These are phyloP conservation scores for Metschnikowia koreensis DNA, from an alignment of 805 yeast species.

Conservation along the genomic window DNA sequence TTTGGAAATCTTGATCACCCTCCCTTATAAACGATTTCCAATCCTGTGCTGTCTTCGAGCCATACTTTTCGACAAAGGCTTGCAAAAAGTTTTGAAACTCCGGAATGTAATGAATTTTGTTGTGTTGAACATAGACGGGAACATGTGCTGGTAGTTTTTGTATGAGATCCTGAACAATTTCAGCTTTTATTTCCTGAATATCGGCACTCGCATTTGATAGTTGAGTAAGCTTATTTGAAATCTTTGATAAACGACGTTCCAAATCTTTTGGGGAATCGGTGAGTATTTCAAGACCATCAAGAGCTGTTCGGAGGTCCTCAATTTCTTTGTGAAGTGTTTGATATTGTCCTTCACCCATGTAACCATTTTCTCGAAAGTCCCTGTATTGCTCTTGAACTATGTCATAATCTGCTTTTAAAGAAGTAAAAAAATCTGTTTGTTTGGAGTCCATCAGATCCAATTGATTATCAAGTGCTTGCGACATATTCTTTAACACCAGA, in stretches of 20 bases:
- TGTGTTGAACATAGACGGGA: slow-evolving; percentile 33
- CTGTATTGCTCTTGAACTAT: slow-evolving; percentile 15
- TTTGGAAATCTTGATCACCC: slow-evolving; percentile 21
- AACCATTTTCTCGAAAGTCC: slow-evolving; percentile 3
- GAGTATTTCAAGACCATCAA: slow-evolving; percentile 11
- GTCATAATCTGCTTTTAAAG: slow-evolving; percentile 20
- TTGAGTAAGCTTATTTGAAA: slow-evolving; percentile 17
- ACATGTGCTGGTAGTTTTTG: slow-evolving; percentile 28
- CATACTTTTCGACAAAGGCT: slow-evolving; percentile 31
- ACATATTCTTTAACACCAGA: slow-evolving; percentile 15
- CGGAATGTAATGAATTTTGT: slow-evolving; percentile 37
- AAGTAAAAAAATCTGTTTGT: slow-evolving; percentile 15
- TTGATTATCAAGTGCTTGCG: slow-evolving; percentile 18
- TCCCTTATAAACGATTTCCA: slow-evolving; percentile 28
- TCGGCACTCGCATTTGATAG: slow-evolving; percentile 15
- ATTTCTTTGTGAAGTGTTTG: slow-evolving; percentile 15
- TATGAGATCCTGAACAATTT: slow-evolving; percentile 21
- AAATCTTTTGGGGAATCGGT: slow-evolving; percentile 13
- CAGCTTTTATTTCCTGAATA: slow-evolving; percentile 17
- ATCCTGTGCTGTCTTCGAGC: slow-evolving; percentile 11
- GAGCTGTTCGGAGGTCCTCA: slow-evolving; percentile 11
- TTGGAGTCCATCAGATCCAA: slow-evolving; percentile 21
- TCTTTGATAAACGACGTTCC: slow-evolving; percentile 18
- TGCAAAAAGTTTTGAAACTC: slow-evolving; percentile 38
- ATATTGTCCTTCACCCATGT: slow-evolving; percentile 6